Evolutionary conservation across 2,329 filamentous ascomycete species (phyloP), one percentile per base, ranked within the genome.

Genomic region (Aspergillus flavus): DNA sequence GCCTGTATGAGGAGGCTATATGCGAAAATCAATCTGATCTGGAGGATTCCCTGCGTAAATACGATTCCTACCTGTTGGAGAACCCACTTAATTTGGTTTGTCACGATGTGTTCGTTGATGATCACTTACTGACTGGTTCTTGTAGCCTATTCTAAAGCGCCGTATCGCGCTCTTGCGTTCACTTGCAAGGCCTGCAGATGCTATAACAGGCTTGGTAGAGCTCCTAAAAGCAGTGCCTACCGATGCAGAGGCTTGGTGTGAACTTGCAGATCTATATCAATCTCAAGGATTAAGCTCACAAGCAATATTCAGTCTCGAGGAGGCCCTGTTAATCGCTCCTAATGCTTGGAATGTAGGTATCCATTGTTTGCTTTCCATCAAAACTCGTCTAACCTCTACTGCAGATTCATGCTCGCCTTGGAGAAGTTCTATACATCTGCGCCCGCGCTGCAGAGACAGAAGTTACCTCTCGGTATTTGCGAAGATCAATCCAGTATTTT

Each of bases 201-300:
- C 95, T 1, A 91, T 94, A 52, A 81, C 87, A 36, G 88, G 90
- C 32, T 80, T 98, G 62, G 88, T 89, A 65, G 85, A 89, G 61
- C 84, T 98, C 32, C 82, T 99, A 54, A 91, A 96, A 73, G 89
- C 90, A 65, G 91, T 89, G 59, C 94, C 95, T 2, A 97, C 92
- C 1, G 95, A 99, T 80, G 89, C 90, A 6, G 95, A 99, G 81
- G 89, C 91, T 11, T 99, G 95, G 95, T 87, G 92, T 58, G 95
- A 99, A 80, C 83, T 98, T 69, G 88, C 92, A 59, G 93, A 97
- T 75, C 80, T 97, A 65, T 98, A 99, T 78, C 84, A 93, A 34
- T 84, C 85, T 23, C 91, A 94, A 74, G 92, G 91, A 0, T 80
- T 94, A 71, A 93, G 91, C 73, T 81, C 89, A 16, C 94, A 98